Conservation (phyloP, 1,284 basidiomycete genomes). For the Malassezia brasiliensis region DNA sequence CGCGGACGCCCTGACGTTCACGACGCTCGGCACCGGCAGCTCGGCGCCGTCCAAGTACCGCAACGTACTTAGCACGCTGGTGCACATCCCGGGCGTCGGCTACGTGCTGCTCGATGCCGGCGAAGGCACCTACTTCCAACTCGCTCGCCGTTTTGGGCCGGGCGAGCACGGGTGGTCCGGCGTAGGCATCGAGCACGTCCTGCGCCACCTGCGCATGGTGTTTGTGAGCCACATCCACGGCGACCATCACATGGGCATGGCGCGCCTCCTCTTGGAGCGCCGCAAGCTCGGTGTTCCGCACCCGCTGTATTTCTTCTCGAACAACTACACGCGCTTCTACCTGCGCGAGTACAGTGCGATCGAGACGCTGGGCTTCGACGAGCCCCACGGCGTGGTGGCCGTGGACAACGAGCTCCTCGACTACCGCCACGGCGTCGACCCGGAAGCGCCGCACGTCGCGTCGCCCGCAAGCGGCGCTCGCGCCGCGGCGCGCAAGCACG, state of each 20-base stretch:
- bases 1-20: conserved; percentile 56
- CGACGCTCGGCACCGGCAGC: conserved; percentile 79
- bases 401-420: conserved; percentile 29
- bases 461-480: not conserved
- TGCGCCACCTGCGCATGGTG: conserved; percentile 66
- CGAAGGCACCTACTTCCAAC: conserved; percentile 83
- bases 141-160: conserved; percentile 65
- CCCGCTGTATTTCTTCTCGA: conserved; percentile 62
- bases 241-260: conserved; percentile 81
- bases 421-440: conserved; percentile 26
- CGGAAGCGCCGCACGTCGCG: not conserved
- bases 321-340: conserved; percentile 56
- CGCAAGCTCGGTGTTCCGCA: conserved; percentile 53
- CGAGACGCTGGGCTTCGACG: conserved; percentile 59
- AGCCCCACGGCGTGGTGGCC: conserved; percentile 52
- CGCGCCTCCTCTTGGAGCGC: conserved; percentile 64
- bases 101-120: conserved; percentile 73
- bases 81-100: conserved; percentile 30
- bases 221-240: conserved; percentile 85
- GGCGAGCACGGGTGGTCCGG: conserved; percentile 13
- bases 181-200: conserved; percentile 26
- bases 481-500: not conserved
- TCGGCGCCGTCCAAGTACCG: conserved; percentile 59
- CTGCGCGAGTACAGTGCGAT: conserved; percentile 60
- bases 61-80: conserved; percentile 41